Evolutionary conservation across 2,329 filamentous ascomycete species (phyloP).

Genomic region (Thelonectria olida): DNA sequence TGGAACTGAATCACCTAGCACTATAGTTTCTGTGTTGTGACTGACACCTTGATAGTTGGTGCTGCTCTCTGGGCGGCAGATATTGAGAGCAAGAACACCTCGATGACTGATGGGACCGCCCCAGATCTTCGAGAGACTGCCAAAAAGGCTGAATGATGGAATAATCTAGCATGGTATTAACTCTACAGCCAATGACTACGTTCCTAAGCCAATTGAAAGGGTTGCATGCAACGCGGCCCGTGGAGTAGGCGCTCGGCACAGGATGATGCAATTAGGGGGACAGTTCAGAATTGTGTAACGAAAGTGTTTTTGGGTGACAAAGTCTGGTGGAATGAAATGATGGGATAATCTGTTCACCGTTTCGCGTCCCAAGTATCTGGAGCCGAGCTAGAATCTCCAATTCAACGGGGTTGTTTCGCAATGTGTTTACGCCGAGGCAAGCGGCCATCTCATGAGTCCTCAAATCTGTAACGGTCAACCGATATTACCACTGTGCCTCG

Average conservation of each 20-base stretch:
- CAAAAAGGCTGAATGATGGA: conserved; percentile 56
- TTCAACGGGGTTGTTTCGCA: background rate
- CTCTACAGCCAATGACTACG: background rate
- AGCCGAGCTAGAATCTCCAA: conserved; percentile 2
- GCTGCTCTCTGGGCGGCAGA: conserved; percentile 95
- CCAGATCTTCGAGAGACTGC: conserved; percentile 59
- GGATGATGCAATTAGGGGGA: background rate
- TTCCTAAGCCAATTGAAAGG: too few relatives aligned
- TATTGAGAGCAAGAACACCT: conserved; percentile 68
- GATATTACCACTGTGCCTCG: background rate
- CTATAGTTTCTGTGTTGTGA: background rate
- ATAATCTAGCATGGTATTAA: background rate
- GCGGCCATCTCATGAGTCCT: background rate
- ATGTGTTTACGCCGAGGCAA: conserved; percentile 1
- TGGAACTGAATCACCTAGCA: too few relatives aligned
- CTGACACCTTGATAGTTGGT: conserved; percentile 65
- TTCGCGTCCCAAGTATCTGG: background rate
- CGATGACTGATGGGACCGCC: conserved; percentile 61
- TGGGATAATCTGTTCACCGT: background rate
- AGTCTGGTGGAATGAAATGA: background rate
- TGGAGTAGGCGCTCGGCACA: background rate
- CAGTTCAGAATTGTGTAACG: background rate
- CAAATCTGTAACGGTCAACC: background rate
- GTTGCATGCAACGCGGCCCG: too few relatives aligned
- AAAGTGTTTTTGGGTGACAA: background rate